Percentiles rank a stretch among this genome's conserved stretches.
Conservation (phyloP, 352 stramenopile genomes). For the Phytophthora idaei region DNA sequence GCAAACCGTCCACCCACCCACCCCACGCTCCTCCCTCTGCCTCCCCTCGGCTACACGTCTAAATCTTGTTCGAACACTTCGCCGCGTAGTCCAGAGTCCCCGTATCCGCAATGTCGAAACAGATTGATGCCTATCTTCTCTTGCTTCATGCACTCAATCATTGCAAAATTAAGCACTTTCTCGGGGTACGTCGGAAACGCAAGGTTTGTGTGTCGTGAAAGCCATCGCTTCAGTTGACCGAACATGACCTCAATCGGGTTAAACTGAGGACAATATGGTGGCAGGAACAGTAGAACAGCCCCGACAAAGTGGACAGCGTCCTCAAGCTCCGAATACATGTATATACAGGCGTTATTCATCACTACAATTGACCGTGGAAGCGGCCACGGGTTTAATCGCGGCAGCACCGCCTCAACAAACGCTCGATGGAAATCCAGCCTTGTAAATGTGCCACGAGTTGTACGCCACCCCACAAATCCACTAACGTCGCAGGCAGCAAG, state of each 20-base stretch:
- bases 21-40: too few relatives aligned
- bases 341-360: neutral
- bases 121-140: too few relatives aligned
- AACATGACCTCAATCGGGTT: neutral
- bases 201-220: too few relatives aligned
- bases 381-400: neutral
- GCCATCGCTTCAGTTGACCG: neutral
- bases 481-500: neutral
- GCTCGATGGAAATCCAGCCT: neutral
- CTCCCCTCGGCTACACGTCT: too few relatives aligned
- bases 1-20: too few relatives aligned
- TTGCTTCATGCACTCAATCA: too few relatives aligned
- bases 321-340: neutral
- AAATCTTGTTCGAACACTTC: too few relatives aligned
- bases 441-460: neutral
- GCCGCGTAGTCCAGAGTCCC: too few relatives aligned
- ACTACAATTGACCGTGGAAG: neutral
- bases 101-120: too few relatives aligned
- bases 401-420: neutral
- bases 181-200: too few relatives aligned
- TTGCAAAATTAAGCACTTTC: too few relatives aligned
- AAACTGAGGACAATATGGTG: neutral
- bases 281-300: neutral
- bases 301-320: neutral
- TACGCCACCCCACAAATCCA: neutral